Evolutionary conservation across 75 land plant genomes (phyloP).

Genomic region (Cryptomeria japonica): DNA sequence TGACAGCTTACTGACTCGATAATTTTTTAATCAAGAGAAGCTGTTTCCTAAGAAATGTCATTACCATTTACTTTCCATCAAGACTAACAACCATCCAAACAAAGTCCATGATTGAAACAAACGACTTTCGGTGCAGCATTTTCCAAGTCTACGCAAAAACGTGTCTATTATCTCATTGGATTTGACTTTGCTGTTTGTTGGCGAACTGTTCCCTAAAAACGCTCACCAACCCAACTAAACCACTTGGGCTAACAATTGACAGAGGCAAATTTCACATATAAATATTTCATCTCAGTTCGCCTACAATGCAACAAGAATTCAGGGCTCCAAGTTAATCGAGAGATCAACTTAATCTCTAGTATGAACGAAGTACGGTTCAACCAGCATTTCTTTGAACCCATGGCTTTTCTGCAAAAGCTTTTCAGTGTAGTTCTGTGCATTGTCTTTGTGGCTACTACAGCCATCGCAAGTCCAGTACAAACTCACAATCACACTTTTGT

Average conservation of each 20-base stretch:
- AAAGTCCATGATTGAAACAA: not conserved
- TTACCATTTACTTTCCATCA: not conserved
- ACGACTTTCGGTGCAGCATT: not conserved
- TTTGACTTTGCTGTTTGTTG: not conserved
- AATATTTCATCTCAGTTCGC: not conserved
- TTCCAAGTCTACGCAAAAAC: not conserved
- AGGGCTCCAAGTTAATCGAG: not conserved
- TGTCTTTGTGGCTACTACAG: not conserved
- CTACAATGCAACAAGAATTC: not conserved
- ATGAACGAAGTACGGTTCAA: not conserved
- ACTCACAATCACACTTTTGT: not conserved
- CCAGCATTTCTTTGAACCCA: not conserved
- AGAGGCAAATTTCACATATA: not conserved
- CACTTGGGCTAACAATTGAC: no score
- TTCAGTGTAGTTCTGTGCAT: not conserved
- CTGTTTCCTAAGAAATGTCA: no score
- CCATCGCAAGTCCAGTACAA: not conserved
- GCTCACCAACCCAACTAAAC: no score
- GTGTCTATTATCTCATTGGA: not conserved
- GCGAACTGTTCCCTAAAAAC: no score
- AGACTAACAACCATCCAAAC: not conserved
- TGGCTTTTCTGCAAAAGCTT: not conserved
- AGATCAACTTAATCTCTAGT: not conserved
- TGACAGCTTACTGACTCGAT: no score
- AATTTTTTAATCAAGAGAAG: no score